These are phyloP conservation scores for Ustilaginoidea virens DNA, from an alignment of 2,329 filamentous ascomycete species.

Conservation along the genomic window DNA sequence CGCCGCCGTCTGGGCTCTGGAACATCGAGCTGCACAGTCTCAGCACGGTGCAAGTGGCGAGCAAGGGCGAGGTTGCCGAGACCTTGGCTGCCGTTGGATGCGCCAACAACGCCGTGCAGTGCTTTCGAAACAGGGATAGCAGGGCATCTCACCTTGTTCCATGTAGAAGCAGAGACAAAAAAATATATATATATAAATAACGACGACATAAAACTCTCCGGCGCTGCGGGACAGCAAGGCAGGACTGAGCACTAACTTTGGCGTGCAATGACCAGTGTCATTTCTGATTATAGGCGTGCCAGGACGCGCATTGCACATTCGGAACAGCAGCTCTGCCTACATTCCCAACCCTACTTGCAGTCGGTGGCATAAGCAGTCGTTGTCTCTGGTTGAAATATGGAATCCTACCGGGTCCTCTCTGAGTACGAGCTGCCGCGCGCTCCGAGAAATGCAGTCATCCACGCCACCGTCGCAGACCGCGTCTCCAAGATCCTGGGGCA, in stretches of 20 bases:
- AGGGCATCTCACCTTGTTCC: conserved; percentile 33
- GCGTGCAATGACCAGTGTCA: conserved; percentile 32
- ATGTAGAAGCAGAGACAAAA: too few relatives aligned
- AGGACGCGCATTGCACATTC: conserved; percentile 31
- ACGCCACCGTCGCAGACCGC: conserved; percentile 12
- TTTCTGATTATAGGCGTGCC: conserved; percentile 47
- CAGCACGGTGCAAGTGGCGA: conserved; percentile 31
- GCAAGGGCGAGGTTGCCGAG: conserved; percentile 31
- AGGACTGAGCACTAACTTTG: too few relatives aligned
- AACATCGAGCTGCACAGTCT: conserved; percentile 26
- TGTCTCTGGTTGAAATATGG: conserved; percentile 27
- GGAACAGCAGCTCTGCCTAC: conserved; percentile 32
- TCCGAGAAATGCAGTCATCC: conserved; percentile 10
- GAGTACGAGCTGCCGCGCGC: conserved; percentile 7
- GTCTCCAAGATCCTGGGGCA: conserved; percentile 10
- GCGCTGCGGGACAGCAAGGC: too few relatives aligned
- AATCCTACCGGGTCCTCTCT: conserved; percentile 20
- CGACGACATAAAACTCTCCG: too few relatives aligned
- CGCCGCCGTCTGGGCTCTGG: conserved; percentile 21
- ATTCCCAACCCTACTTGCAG: conserved; percentile 41
- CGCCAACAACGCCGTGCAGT: conserved; percentile 33
- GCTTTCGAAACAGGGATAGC: conserved; percentile 21
- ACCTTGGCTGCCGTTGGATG: conserved; percentile 38
- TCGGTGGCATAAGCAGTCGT: conserved; percentile 34
- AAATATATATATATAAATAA: too few relatives aligned